Evolutionary conservation across 1,284 basidiomycete genomes (phyloP).

Genomic region (Leccinum huronense): DNA sequence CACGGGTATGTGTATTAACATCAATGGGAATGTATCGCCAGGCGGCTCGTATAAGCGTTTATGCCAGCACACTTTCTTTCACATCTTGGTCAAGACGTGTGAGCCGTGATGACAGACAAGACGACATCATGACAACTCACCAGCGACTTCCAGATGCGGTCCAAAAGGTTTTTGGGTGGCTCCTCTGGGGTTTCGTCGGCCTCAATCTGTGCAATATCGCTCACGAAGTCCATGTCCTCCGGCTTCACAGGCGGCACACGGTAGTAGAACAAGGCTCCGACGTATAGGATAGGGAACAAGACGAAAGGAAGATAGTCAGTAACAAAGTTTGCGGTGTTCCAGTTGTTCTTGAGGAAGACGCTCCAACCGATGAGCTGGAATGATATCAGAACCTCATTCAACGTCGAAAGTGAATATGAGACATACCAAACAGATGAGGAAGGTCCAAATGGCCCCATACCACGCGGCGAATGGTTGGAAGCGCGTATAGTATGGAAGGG

Average conservation of each 20-base stretch:
- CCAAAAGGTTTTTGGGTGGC: constrained; percentile 63
- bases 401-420: not conserved
- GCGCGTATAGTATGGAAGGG: constrained; percentile 62
- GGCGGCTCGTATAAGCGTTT: not conserved
- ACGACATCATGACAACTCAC: constrained; percentile 39
- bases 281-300: constrained; percentile 74
- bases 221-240: constrained; percentile 78
- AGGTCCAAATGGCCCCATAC: constrained; percentile 54
- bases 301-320: constrained; percentile 78
- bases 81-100: constrained; percentile 26
- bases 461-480: constrained; percentile 74
- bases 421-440: constrained; percentile 68
- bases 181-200: constrained; percentile 69
- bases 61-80: constrained; percentile 1
- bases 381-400: not conserved
- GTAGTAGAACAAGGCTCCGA: constrained; percentile 54
- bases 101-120: constrained; percentile 3
- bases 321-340: constrained; percentile 64
- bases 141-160: constrained; percentile 73
- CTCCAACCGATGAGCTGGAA: constrained; percentile 68
- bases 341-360: constrained; percentile 71
- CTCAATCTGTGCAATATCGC: constrained; percentile 70
- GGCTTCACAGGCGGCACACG: constrained; percentile 47
- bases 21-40: not conserved
- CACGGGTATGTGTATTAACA: constrained; percentile 10